A percentile compares a stretch with the other conserved stretches of the same genome.
Conservation (phyloP, 108 stramenopile species). For the Fistulifera pelliculosa region DNA sequence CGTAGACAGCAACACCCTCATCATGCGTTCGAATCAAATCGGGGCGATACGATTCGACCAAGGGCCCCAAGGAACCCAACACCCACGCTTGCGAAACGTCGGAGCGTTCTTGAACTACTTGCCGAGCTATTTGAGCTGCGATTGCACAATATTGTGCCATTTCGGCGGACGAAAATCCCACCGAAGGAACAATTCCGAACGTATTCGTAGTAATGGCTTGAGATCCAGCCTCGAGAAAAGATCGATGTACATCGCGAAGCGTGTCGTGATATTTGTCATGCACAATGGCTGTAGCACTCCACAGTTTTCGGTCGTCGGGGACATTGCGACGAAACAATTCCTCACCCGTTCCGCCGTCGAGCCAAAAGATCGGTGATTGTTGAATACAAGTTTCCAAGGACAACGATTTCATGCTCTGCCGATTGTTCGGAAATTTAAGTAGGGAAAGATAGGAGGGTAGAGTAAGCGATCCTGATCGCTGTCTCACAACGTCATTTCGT, state of each 20-base stretch:
- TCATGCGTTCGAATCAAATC: conserved; percentile 52
- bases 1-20: conserved; percentile 47
- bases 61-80: conserved; percentile 63
- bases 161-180: conserved; percentile 49
- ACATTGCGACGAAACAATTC: conserved; percentile 69
- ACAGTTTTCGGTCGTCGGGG: conserved; percentile 70
- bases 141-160: conserved; percentile 21
- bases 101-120: conserved; percentile 15
- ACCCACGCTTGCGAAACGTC: conserved; percentile 33
- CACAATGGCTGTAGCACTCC: conserved; percentile 71
- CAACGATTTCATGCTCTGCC: too few species aligned
- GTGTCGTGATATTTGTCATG: conserved; percentile 42
- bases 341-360: conserved; percentile 82
- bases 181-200: conserved; percentile 59
- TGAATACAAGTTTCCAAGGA: too few species aligned
- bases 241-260: conserved; percentile 49
- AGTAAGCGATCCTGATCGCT: too few species aligned
- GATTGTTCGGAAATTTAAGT: too few species aligned
- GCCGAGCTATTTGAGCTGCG: conserved; percentile 53
- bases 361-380: conserved; percentile 16
- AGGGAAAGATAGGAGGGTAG: too few species aligned
- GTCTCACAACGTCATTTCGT: too few species aligned
- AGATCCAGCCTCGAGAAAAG: conserved; percentile 61
- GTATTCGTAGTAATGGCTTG: conserved; percentile 68
- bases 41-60: conserved; percentile 69